Conservation (phyloP, 371 early-diverging fungal species). For the Smittium mucronatum region DNA sequence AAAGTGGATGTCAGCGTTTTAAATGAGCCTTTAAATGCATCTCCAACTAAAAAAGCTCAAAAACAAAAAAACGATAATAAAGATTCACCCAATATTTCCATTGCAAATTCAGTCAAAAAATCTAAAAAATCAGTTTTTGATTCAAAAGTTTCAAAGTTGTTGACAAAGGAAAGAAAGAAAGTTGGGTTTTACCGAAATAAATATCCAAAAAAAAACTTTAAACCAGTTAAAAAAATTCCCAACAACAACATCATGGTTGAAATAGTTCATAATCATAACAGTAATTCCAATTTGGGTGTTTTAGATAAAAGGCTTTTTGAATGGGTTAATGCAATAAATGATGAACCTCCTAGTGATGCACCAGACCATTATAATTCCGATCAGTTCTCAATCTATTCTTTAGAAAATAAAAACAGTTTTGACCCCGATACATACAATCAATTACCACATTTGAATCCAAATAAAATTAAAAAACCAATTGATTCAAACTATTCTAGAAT, state of each 20-base stretch:
- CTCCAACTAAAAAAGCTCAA: background rate
- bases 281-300: background rate
- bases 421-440: no score
- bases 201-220: background rate
- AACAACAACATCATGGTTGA: background rate
- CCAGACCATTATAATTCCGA: no score
- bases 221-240: background rate
- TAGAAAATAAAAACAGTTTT: no score
- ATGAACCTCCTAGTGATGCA: background rate
- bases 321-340: background rate
- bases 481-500: no score
- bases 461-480: no score
- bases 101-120: background rate
- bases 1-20: conserved; percentile 8
- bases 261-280: background rate
- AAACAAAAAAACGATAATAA: conserved; percentile 3
- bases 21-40: conserved; percentile 7
- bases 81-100: background rate
- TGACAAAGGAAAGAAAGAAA: background rate
- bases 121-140: background rate
- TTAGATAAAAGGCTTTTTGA: background rate
- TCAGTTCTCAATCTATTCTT: no score
- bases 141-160: background rate
- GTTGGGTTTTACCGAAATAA: background rate
- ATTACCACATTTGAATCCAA: no score